Conservation (phyloP, 2,329 filamentous ascomycete species). For the Aspergillus luchuensis region DNA sequence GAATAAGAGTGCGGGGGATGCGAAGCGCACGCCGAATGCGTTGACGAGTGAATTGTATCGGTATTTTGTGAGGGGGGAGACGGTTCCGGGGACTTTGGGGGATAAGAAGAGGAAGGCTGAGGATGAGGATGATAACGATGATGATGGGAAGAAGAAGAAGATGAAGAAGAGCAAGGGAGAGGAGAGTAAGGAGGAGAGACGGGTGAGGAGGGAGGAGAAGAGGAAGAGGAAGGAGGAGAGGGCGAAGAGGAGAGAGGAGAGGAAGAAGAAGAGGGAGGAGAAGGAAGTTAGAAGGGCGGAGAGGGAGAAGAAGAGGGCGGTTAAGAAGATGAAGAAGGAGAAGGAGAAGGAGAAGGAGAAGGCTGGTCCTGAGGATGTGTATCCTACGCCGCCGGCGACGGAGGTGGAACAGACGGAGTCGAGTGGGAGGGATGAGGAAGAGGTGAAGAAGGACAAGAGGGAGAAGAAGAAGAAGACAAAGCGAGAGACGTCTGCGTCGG, state of each 20-base stretch:
- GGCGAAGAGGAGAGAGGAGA: slow-evolving; percentile 28
- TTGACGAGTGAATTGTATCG: slow-evolving; percentile 67
- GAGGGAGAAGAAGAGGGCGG: slow-evolving; percentile 14
- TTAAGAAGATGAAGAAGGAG: slow-evolving; percentile 12
- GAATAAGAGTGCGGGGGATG: slow-evolving; percentile 58
- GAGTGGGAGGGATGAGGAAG: slow-evolving; percentile 27
- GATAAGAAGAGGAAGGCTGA: slow-evolving; percentile 26
- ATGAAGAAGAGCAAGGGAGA: slow-evolving; percentile 42
- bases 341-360: slow-evolving; percentile 22
- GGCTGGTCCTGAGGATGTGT: slow-evolving; percentile 28
- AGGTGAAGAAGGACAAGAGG: slow-evolving; percentile 25
- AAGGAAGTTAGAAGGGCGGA: slow-evolving; percentile 25
- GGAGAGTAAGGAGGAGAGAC: slow-evolving; percentile 21
- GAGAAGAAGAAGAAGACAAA: slow-evolving; percentile 35
- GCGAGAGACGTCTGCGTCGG: slow-evolving; percentile 26
- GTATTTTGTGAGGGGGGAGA: slow-evolving; percentile 80
- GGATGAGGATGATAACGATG: slow-evolving; percentile 39
- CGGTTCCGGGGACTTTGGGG: slow-evolving; percentile 67
- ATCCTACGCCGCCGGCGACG: slow-evolving; percentile 37
- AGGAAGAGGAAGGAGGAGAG: slow-evolving; percentile 24
- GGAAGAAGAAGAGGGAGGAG: slow-evolving; percentile 29
- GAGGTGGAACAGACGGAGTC: slow-evolving; percentile 24
- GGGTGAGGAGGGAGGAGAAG: slow-evolving; percentile 14
- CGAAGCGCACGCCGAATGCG: slow-evolving; percentile 48
- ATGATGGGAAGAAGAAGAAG: slow-evolving; percentile 16